These are phyloP conservation scores for Danielozyma ontarioensis DNA, from an alignment of 805 yeast genomes.

Conservation along the genomic window DNA sequence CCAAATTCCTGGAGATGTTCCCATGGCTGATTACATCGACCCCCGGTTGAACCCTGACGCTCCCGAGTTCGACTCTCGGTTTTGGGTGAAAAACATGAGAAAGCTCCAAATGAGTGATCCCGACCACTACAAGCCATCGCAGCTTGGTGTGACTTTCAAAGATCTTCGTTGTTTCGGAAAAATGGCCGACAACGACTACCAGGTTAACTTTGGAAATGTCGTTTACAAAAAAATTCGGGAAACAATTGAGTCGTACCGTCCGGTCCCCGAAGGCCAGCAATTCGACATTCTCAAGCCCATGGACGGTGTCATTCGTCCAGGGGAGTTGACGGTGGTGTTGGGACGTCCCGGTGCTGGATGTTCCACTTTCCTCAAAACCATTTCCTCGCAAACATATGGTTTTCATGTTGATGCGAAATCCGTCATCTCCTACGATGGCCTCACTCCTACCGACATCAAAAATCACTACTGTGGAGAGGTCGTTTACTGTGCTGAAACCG, in stretches of 20 bases:
- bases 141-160: conserved; percentile 10
- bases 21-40: conserved; percentile 3
- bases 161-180: conserved; percentile 9
- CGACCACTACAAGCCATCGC: conserved; percentile 9
- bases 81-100: conserved; percentile 9
- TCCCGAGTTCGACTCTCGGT: conserved; percentile 5
- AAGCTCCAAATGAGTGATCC: conserved; percentile 6
- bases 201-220: conserved; percentile 8
- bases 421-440: conserved; percentile 47
- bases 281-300: conserved; percentile 58
- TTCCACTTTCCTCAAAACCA: conserved; percentile 58
- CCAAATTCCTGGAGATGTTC: conserved; percentile 1
- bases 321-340: conserved; percentile 63
- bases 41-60: conserved; percentile 9
- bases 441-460: conserved; percentile 45
- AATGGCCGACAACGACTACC: conserved; percentile 10
- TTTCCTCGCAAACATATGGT: conserved; percentile 63
- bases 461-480: conserved; percentile 63
- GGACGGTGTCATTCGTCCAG: conserved; percentile 60
- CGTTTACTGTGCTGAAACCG: conserved; percentile 64
- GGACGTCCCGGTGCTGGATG: conserved; percentile 87
- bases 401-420: conserved; percentile 46
- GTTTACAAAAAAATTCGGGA: conserved; percentile 1
- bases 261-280: conserved; percentile 4
- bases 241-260: conserved; percentile 1